Evolutionary conservation across 257 asterid genomes (phyloP).

Genomic region (Solanum infundibuliforme): DNA sequence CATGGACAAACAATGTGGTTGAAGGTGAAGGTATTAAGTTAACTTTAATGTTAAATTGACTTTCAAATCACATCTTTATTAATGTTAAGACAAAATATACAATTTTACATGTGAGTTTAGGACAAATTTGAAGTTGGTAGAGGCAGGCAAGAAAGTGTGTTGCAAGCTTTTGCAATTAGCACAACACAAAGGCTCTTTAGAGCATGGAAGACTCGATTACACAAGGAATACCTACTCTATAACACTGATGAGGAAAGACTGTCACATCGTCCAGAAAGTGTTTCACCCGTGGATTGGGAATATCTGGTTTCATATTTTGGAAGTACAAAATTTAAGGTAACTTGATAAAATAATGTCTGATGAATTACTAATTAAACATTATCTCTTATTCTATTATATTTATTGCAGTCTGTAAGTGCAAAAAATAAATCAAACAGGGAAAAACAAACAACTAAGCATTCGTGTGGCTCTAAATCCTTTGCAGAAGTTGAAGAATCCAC

Average conservation of each 20-base stretch:
- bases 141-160: not conserved
- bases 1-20: not conserved
- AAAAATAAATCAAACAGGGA: not conserved
- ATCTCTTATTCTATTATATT: too few relatives aligned
- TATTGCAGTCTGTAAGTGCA: not conserved
- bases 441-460: not conserved
- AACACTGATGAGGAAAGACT: not conserved
- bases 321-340: too few relatives aligned
- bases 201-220: not conserved
- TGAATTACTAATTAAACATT: too few relatives aligned
- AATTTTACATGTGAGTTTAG: not conserved
- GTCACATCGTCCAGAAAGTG: not conserved
- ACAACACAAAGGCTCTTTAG: not conserved
- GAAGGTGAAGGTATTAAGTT: not conserved
- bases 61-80: not conserved
- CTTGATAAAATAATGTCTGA: too few relatives aligned
- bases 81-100: not conserved
- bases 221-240: not conserved
- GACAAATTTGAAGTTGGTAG: not conserved
- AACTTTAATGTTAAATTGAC: not conserved
- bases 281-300: not conserved
- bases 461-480: not conserved
- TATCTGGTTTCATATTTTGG: too few relatives aligned
- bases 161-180: not conserved
- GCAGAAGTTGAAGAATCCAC: not conserved